A percentile compares a stretch with the other conserved stretches of the same genome.
These are phyloP conservation scores for Populus hybrid DNA, from an alignment of 441 rosid species.

Conservation along the genomic window DNA sequence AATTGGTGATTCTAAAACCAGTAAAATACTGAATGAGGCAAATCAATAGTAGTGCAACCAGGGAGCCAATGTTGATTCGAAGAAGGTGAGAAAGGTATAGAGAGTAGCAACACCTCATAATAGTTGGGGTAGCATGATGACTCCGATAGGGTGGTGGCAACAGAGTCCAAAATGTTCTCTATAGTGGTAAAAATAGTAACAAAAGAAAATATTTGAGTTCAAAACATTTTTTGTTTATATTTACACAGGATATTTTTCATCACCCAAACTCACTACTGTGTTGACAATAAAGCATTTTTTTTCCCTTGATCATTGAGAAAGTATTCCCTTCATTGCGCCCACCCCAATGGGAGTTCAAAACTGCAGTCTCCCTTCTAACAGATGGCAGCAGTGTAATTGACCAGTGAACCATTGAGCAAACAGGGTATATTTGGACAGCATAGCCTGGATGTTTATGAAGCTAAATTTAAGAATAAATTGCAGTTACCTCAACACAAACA, in stretches of 20 bases:
- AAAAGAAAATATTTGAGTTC: neutral
- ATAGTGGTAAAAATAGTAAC: neutral
- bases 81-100: neutral
- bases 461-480: conserved; percentile 8
- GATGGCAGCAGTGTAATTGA: neutral
- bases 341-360: neutral
- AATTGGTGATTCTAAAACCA: neutral
- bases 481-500: conserved; percentile 83
- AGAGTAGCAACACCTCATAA: neutral
- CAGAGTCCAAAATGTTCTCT: neutral
- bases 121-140: neutral
- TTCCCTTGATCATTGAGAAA: neutral
- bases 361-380: neutral
- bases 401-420: neutral
- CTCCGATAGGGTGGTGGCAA: neutral
- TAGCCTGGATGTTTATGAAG: neutral
- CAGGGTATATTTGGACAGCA: neutral
- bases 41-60: neutral
- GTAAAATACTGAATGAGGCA: neutral
- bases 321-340: neutral
- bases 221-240: neutral
- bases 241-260: neutral
- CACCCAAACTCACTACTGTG: neutral
- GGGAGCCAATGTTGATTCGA: neutral
- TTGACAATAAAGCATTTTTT: neutral